These are phyloP conservation scores for Zygosaccharomyces sapae DNA, from an alignment of 1,139 yeast species.

Conservation along the genomic window DNA sequence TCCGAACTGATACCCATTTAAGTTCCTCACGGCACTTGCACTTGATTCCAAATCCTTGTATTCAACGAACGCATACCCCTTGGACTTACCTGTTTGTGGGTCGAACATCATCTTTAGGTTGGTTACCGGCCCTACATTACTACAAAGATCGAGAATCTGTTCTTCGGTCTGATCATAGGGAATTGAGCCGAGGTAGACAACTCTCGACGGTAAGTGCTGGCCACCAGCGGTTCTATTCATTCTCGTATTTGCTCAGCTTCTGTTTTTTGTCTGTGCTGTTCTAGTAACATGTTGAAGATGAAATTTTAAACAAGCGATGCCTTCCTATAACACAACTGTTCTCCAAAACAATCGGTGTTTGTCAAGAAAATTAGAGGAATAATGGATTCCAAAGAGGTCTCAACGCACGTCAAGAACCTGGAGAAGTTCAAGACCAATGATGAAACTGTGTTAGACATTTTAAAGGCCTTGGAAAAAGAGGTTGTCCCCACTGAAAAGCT, in stretches of 20 bases:
- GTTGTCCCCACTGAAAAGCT: slow-evolving; percentile 79
- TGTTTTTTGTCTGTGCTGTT: too few relatives aligned
- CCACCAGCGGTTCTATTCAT: slow-evolving; percentile 18
- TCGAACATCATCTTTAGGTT: slow-evolving; percentile 76
- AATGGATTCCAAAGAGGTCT: slow-evolving; percentile 75
- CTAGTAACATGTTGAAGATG: not conserved
- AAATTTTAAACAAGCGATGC: slow-evolving; percentile 3
- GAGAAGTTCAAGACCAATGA: slow-evolving; percentile 67
- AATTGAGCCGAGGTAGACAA: slow-evolving; percentile 59
- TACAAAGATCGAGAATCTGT: slow-evolving; percentile 53
- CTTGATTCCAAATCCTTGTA: slow-evolving; percentile 78
- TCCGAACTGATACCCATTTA: slow-evolving; percentile 76
- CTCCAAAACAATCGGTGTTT: not conserved
- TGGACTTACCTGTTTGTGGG: slow-evolving; percentile 83
- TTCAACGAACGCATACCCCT: slow-evolving; percentile 85
- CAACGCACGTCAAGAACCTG: slow-evolving; percentile 61
- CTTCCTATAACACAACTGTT: not conserved
- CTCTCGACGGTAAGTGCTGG: slow-evolving; percentile 40
- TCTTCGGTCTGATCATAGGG: slow-evolving; percentile 84
- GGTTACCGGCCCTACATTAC: slow-evolving; percentile 70
- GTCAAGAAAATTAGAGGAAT: slow-evolving; percentile 1
- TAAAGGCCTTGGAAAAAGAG: slow-evolving; percentile 63
- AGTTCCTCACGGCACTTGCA: slow-evolving; percentile 82
- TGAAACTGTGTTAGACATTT: slow-evolving; percentile 60
- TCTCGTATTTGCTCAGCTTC: not conserved